Evolutionary conservation across 1,139 yeast genomes (phyloP), one percentile per base, ranked within the genome.

Genomic region (Geotrichum histeridarum): DNA sequence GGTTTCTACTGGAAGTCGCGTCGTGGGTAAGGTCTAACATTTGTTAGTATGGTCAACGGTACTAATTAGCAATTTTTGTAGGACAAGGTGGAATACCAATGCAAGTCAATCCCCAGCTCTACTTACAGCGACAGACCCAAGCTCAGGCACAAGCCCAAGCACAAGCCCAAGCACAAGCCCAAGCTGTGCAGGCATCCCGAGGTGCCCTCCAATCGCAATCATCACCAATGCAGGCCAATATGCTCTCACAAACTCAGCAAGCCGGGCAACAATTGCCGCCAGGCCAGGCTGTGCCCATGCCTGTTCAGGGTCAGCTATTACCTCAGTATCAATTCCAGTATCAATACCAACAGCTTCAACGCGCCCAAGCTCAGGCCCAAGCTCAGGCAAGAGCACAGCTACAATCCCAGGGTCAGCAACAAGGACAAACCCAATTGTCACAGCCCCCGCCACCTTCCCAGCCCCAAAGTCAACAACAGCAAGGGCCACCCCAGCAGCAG

Each of bases 1-100:
- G 31, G 51, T 48, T 7, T 18, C 51, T 1, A 30, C 51, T 33
- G 51, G 51, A 39, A 45, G 51, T 12, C 49, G 49, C 42, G 49
- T 45, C 32, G 36, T 45, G 49, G 41, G 49, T 45, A 45, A n/a
- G 41, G 35, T 30, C n/a, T 12, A 42, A 22, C n/a, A 27, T 27
- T 4, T n/a, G 9, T 42, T 22, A 42, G 8, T 14, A n/a, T 14
- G 15, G n/a, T 5, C 14, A 7, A 3, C 46, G 12, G 35, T 31
- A 27, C 46, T 42, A 42, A 42, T 37, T 37, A n/a, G 39, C 15
- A n/a, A 14, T 15, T 14, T 8, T 9, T 42, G 17, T 45, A 45
- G 49, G 49, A 17, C 49, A 30, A 36, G 49, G 49, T 31, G 49
- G 49, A 35, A 45, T 45, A 6, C 49, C 41, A 17, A 45, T 45